A percentile compares a stretch with the other conserved stretches of the same genome.
phyloP scores from a whole-genome alignment of 805 yeast genomes.

The Wilhelminamyces savonicus region DNA sequence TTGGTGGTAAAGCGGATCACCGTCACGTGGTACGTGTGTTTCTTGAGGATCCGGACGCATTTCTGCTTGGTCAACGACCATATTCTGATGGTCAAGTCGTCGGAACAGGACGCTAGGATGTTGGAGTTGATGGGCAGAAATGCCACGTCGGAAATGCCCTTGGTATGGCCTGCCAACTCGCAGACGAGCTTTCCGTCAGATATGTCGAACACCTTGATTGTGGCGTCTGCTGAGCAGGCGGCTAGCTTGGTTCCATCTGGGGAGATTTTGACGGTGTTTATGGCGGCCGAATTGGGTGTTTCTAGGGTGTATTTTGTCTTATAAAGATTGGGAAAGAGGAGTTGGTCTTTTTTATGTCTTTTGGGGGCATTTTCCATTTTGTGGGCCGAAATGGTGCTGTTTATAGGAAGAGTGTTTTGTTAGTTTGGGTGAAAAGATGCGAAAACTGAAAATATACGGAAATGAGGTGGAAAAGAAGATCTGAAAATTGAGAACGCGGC shows the following conservation, averaged over 20 bases:
- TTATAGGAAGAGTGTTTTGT: no score
- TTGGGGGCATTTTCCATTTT: no score
- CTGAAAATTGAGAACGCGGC: no score
- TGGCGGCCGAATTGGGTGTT: no score
- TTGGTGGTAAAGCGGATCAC: constrained; percentile 62
- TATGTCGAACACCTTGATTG: constrained; percentile 17
- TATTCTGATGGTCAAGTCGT: constrained; percentile 72
- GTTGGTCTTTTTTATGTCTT: no score
- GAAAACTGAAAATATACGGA: no score
- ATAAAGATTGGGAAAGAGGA: no score
- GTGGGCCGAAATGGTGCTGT: no score
- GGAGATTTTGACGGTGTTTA: constrained; percentile 49
- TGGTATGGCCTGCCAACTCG: constrained; percentile 50
- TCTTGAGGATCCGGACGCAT: constrained; percentile 47
- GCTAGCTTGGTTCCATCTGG: constrained; percentile 60
- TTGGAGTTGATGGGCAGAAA: constrained; percentile 69
- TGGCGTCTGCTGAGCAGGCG: constrained; percentile 31
- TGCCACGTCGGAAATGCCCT: constrained; percentile 67
- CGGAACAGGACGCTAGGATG: constrained; percentile 77
- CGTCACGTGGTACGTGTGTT: constrained; percentile 84
- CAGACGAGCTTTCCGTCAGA: constrained; percentile 1
- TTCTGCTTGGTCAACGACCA: constrained; percentile 56
- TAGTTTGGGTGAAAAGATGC: no score
- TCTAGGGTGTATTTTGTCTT: no score
- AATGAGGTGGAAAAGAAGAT: no score